Evolutionary conservation across 2,329 filamentous ascomycete species (phyloP).

Genomic region (Alternaria tenuissima): DNA sequence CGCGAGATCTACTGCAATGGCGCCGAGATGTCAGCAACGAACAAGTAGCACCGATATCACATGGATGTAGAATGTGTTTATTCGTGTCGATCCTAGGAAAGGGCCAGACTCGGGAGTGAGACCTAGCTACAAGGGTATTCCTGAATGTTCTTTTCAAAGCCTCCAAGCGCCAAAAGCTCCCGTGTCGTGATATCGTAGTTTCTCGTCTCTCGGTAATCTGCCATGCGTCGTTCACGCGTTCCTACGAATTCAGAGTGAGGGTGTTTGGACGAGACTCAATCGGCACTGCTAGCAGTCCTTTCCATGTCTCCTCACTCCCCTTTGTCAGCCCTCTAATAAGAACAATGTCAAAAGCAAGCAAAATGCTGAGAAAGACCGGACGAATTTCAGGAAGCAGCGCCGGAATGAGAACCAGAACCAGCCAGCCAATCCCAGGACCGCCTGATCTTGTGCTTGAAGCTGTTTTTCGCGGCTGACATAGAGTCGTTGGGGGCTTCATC

Average conservation of each 20-base stretch:
- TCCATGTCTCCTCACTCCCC: constrained; percentile 12
- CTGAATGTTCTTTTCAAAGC: not conserved
- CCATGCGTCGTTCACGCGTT: not conserved
- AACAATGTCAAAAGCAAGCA: constrained; percentile 1
- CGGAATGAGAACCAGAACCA: constrained; percentile 11
- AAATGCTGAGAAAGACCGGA: not conserved
- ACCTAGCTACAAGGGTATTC: not conserved
- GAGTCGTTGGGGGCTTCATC: not conserved
- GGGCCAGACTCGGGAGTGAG: not conserved
- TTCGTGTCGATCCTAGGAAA: constrained; percentile 1
- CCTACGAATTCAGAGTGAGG: not conserved
- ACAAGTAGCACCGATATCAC: not conserved
- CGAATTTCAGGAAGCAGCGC: constrained; percentile 14
- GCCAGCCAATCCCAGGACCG: constrained; percentile 23
- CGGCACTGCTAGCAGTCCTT: constrained; percentile 2
- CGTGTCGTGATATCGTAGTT: constrained; percentile 1
- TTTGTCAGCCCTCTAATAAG: constrained; percentile 12
- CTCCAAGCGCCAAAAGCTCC: not conserved
- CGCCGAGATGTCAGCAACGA: not conserved
- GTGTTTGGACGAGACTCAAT: not conserved
- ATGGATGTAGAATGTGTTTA: not conserved
- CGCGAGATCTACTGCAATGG: not conserved
- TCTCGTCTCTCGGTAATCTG: not conserved
- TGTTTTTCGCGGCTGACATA: not conserved
- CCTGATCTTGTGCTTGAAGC: constrained; percentile 27